phyloP scores from a whole-genome alignment of 306 rosid species.

The Pyrus betulifolia region DNA sequence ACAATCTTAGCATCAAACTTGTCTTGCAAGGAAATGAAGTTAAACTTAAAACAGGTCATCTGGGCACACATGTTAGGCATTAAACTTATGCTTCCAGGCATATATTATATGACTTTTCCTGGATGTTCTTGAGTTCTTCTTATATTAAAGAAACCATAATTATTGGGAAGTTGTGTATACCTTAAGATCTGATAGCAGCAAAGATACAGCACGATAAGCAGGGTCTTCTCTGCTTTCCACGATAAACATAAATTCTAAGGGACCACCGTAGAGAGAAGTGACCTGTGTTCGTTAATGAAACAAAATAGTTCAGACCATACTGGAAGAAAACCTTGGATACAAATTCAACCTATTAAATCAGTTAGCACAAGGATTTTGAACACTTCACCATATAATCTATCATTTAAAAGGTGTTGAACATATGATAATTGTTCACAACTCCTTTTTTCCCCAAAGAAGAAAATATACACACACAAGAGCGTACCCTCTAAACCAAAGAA shows the following conservation, averaged over 20 bases:
- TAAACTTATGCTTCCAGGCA: background rate
- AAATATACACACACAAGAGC: background rate
- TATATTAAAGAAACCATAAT: background rate
- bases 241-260: slow-evolving; percentile 73
- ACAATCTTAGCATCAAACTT: slow-evolving; percentile 65
- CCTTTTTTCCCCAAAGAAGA: background rate
- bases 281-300: slow-evolving; percentile 43
- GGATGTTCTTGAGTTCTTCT: background rate
- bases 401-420: background rate
- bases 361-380: slow-evolving; percentile 2
- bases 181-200: slow-evolving; percentile 60
- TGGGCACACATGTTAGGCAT: background rate
- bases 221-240: slow-evolving; percentile 90
- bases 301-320: background rate
- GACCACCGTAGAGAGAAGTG: slow-evolving; percentile 98
- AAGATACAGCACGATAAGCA: slow-evolving; percentile 59
- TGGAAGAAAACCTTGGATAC: background rate
- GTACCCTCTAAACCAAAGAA: background rate
- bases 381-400: background rate
- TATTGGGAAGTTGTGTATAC: slow-evolving; percentile 25
- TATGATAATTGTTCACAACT: background rate
- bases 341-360: background rate
- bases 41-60: background rate
- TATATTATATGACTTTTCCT: background rate
- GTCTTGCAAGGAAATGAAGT: slow-evolving; percentile 34